Base-by-base conservation (phyloP, 139 green algal genomes). In the Chlorella sp. region DNA sequence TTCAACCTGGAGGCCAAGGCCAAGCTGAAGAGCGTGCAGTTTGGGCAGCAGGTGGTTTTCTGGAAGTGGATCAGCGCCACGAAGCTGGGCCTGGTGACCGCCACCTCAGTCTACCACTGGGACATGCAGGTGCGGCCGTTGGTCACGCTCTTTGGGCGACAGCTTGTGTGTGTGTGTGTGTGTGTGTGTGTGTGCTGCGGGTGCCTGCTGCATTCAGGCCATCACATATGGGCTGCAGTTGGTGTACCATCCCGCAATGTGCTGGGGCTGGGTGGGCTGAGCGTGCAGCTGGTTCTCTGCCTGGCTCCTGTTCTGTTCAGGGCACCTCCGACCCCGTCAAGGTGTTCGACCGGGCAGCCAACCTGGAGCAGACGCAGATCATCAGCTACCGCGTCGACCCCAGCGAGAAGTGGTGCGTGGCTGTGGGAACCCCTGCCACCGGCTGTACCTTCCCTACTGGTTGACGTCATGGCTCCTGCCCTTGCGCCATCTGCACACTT, bases 1-100 rank as follows among this genome's bases (percentile, higher is more conserved):
- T 99, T 99, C 90, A 98, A 99, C 93, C 91, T 99, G 80, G 97
- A 98, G 56, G 94, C 90, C 34, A 99, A 99, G 95, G 89, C 91
- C n/a, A 99, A 99, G 92, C 93, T 99, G 68, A 99, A 99, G 91
- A 93, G 93, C 0, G 94, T 97, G 85, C 92, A 98, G 85, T 99
- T 99, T 92, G 89, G 92, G 19, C 94, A 99, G 92, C 89, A 91
- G 34, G 95, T 98, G 26, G 95, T 98, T 77, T 99, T 97, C 87
- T 99, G 97, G 97, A 99, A 98, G 86, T 99, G 97, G 97, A 95
- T 98, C 72, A 93, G 82, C 30, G 62, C 90, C 69, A 92, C 83
- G 20, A 93, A 92, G 86, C 84, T 99, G 60, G 97, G 97, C 38
- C 88, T 99, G 36, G 96, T 99, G 24, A 99, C 97, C 26, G 89